Evolutionary conservation across 2,329 filamentous ascomycete genomes (phyloP).

Genomic region (Pseudofabraea citricarpa): DNA sequence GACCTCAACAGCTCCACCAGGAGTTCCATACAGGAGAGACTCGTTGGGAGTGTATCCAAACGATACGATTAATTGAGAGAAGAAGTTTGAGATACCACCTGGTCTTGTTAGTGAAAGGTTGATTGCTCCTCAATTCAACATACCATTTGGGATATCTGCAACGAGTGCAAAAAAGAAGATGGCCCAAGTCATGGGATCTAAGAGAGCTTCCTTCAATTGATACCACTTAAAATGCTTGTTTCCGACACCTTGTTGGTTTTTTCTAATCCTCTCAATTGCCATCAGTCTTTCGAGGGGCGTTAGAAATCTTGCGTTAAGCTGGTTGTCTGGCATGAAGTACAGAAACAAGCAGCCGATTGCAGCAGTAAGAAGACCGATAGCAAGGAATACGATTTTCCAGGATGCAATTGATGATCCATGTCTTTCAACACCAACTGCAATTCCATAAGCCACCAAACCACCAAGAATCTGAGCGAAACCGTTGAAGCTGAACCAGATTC

Average conservation of each 20-base stretch:
- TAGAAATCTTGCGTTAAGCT: slow-evolving; percentile 38
- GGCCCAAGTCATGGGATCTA: slow-evolving; percentile 27
- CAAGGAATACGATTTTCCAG: slow-evolving; percentile 56
- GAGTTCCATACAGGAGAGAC: slow-evolving; percentile 17
- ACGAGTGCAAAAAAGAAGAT: slow-evolving; percentile 43
- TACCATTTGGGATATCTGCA: slow-evolving; percentile 43
- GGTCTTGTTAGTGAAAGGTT: background rate
- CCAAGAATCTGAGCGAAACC: slow-evolving; percentile 60
- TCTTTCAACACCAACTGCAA: slow-evolving; percentile 48
- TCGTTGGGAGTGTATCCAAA: slow-evolving; percentile 48
- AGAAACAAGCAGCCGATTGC: slow-evolving; percentile 36
- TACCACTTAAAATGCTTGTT: slow-evolving; percentile 47
- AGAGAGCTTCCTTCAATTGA: slow-evolving; percentile 44
- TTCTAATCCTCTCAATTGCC: slow-evolving; percentile 39
- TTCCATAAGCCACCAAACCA: slow-evolving; percentile 58
- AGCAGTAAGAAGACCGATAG: slow-evolving; percentile 41
- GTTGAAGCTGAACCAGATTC: slow-evolving; percentile 67
- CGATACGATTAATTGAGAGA: slow-evolving; percentile 52
- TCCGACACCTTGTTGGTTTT: slow-evolving; percentile 54
- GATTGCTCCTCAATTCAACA: background rate
- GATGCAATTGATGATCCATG: slow-evolving; percentile 48
- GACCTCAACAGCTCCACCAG: slow-evolving; percentile 24
- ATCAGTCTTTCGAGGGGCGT: slow-evolving; percentile 38
- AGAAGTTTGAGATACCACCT: slow-evolving; percentile 53
- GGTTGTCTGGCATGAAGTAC: slow-evolving; percentile 37